phyloP scores from a whole-genome alignment of 371 early-diverging fungal species.

The Haplosporangium sp. region DNA sequence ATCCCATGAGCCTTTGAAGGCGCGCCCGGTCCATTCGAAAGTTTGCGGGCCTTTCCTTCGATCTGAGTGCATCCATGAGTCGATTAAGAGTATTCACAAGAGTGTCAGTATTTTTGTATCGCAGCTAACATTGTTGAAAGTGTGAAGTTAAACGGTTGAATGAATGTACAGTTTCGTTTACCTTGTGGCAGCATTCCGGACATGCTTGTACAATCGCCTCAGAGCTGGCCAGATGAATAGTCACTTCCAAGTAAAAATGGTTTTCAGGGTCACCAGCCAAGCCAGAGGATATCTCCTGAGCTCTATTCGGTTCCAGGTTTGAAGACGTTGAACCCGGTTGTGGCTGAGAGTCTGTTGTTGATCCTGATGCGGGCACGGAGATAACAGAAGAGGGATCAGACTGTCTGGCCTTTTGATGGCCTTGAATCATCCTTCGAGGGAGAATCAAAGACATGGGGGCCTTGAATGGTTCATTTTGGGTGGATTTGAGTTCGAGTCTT shows the following conservation, averaged over 20 bases:
- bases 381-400: constrained; percentile 15
- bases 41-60: constrained; percentile 52
- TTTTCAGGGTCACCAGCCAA: constrained; percentile 24
- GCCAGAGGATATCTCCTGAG: constrained; percentile 12
- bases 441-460: constrained; percentile 45
- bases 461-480: constrained; percentile 24
- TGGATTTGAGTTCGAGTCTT: constrained; percentile 37
- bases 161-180: not conserved
- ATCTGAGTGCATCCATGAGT: constrained; percentile 9
- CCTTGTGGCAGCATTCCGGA: constrained; percentile 54
- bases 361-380: not conserved
- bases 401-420: constrained; percentile 44
- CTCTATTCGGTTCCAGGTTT: not conserved
- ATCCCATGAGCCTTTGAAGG: constrained; percentile 28
- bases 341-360: not conserved
- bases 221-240: constrained; percentile 45
- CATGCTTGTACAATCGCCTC: constrained; percentile 49
- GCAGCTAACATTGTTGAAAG: not conserved
- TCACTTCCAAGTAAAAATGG: constrained; percentile 39
- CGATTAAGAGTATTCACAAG: not conserved
- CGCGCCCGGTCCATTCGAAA: constrained; percentile 47
- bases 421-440: constrained; percentile 50
- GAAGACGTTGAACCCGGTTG: not conserved
- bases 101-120: not conserved
- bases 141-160: too few species aligned